phyloP scores from a whole-genome alignment of 768 basidiomycete genomes.

The Cubamyces lactineus region DNA sequence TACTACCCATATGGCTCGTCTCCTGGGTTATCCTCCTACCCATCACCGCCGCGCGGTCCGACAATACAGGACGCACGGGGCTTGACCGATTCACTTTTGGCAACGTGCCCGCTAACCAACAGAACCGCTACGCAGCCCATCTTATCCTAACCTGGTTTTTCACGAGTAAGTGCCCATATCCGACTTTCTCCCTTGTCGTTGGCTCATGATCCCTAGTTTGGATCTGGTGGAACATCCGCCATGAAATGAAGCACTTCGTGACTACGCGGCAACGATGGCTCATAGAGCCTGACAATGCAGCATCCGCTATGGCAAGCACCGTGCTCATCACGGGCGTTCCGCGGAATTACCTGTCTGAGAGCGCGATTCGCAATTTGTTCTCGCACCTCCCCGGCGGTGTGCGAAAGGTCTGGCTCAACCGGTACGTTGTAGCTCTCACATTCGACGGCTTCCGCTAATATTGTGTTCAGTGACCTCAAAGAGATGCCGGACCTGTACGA shows the following conservation, averaged over 20 bases:
- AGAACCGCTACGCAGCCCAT: constrained; percentile 75
- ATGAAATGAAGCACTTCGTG: constrained; percentile 83
- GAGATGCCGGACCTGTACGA: constrained; percentile 85
- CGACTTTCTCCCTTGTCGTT: neutral
- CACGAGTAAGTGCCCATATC: constrained; percentile 57
- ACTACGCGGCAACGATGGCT: constrained; percentile 81
- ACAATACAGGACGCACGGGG: constrained; percentile 48
- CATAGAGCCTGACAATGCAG: constrained; percentile 70
- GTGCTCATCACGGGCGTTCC: constrained; percentile 92
- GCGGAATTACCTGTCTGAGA: constrained; percentile 70
- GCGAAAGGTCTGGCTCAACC: constrained; percentile 89
- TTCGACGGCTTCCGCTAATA: too few relatives aligned
- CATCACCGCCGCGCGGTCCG: constrained; percentile 59
- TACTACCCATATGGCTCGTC: constrained; percentile 90
- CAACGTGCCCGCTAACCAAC: constrained; percentile 58
- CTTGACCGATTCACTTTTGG: constrained; percentile 82
- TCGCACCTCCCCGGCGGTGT: constrained; percentile 89
- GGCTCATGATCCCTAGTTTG: constrained; percentile 55
- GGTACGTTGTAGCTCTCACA: constrained; percentile 43
- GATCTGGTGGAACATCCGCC: constrained; percentile 81
- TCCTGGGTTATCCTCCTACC: constrained; percentile 90
- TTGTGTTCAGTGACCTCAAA: constrained; percentile 67
- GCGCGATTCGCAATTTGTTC: constrained; percentile 69
- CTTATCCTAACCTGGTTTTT: constrained; percentile 75
- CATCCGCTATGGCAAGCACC: constrained; percentile 85